Conservation (phyloP, 1,284 basidiomycete species). For the Wallemia ichthyophaga region DNA sequence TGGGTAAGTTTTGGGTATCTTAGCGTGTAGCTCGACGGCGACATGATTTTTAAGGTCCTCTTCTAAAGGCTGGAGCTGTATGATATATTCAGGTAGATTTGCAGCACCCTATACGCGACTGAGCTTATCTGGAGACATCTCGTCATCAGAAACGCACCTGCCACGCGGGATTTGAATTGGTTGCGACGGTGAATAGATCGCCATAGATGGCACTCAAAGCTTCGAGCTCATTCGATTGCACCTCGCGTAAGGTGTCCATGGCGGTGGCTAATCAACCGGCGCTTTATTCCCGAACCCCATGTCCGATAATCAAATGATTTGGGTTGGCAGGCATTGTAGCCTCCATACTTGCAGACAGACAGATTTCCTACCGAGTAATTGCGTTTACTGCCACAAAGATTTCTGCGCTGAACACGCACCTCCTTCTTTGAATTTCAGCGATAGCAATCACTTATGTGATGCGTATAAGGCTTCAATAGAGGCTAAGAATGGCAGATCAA, state of each 20-base stretch:
- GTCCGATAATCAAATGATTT: background rate
- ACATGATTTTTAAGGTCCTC: background rate
- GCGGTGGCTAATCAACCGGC: too few relatives aligned
- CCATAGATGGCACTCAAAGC: slow-evolving; percentile 6
- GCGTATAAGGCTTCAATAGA: background rate
- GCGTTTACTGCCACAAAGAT: background rate
- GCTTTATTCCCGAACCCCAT: too few relatives aligned
- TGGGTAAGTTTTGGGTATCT: slow-evolving; percentile 1
- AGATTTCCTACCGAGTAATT: background rate
- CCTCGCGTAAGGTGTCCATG: slow-evolving; percentile 3
- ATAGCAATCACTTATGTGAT: background rate
- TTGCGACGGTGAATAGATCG: background rate
- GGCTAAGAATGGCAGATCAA: background rate
- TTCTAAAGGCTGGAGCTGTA: background rate
- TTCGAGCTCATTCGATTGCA: slow-evolving; percentile 6
- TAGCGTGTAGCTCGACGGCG: background rate
- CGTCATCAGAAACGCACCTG: background rate
- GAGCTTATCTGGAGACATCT: background rate
- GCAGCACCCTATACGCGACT: background rate
- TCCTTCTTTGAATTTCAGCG: background rate
- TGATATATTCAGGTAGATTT: background rate
- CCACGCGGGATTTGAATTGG: background rate
- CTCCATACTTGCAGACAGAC: background rate
- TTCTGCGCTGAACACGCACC: background rate
- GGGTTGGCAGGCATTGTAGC: background rate